Evolutionary conservation across 108 stramenopile species (phyloP).

Genomic region (Epithemia pelagica): DNA sequence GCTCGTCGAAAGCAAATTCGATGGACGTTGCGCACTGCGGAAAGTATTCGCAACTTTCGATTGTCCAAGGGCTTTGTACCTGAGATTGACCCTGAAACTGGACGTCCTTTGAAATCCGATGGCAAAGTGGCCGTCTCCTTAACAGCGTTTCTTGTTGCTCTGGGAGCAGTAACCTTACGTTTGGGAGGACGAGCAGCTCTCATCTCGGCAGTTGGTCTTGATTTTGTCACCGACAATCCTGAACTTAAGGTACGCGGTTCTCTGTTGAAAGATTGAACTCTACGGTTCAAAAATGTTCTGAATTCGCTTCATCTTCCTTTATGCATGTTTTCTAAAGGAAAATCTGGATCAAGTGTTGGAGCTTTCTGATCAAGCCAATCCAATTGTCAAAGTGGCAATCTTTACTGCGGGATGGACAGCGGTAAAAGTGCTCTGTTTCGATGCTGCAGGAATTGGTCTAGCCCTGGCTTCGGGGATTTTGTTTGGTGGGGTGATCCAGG

Average conservation of each 20-base stretch:
- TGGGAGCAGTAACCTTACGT: constrained; percentile 76
- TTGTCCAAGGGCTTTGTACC: constrained; percentile 39
- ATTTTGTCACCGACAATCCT: constrained; percentile 78
- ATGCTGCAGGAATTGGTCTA: constrained; percentile 74
- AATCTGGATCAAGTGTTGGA: constrained; percentile 61
- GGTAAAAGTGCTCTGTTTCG: constrained; percentile 77
- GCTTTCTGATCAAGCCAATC: constrained; percentile 47
- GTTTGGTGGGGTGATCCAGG: constrained; percentile 89
- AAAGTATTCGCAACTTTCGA: constrained; percentile 42
- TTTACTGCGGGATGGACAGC: constrained; percentile 71
- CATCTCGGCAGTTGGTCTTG: constrained; percentile 70
- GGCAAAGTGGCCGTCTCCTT: constrained; percentile 61
- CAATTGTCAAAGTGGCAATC: constrained; percentile 30
- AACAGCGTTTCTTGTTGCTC: constrained; percentile 80
- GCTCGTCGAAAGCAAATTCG: constrained; percentile 61
- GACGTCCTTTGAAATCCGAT: constrained; percentile 50
- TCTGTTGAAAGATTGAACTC: too few relatives aligned
- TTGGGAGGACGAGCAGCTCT: constrained; percentile 85
- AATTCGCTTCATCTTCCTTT: neutral
- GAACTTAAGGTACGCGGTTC: constrained; percentile 32
- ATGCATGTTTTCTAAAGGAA: constrained; percentile 19
- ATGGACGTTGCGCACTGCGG: constrained; percentile 46
- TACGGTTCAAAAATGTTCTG: too few relatives aligned
- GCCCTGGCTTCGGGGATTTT: constrained; percentile 81
- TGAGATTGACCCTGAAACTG: constrained; percentile 48